Conservation (phyloP, 2,329 filamentous ascomycete genomes). For the Colletotrichum godetiae region DNA sequence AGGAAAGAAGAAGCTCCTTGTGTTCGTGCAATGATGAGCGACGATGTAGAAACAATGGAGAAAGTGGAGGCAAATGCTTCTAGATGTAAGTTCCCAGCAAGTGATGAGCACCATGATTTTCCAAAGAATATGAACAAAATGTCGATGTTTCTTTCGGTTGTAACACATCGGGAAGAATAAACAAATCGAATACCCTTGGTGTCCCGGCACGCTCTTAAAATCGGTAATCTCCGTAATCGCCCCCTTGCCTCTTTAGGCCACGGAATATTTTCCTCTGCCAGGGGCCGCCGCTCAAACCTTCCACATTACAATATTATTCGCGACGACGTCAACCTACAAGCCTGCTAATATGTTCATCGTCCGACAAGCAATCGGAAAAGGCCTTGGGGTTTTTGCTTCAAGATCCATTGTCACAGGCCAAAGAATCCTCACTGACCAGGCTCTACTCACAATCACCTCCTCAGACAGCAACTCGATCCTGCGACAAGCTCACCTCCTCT, state of each 20-base stretch:
- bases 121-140: neutral
- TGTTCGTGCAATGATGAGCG: no score
- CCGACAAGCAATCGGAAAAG: constrained; percentile 28
- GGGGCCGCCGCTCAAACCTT: neutral
- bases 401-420: constrained; percentile 10
- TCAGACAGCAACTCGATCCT: constrained; percentile 21
- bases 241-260: constrained; percentile 22
- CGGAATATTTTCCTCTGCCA: constrained; percentile 6
- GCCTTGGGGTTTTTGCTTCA: constrained; percentile 30
- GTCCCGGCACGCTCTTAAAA: neutral
- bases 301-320: neutral
- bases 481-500: constrained; percentile 8
- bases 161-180: no score
- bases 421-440: constrained; percentile 27
- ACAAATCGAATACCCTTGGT: neutral
- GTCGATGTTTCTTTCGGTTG: neutral
- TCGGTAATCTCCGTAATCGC: constrained; percentile 10
- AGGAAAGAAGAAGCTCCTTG: no score
- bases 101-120: neutral
- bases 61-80: no score
- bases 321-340: neutral
- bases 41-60: no score
- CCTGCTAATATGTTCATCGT: constrained; percentile 13
- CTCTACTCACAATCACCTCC: constrained; percentile 25
- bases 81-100: neutral